A percentile compares a stretch with the other conserved stretches of the same genome.
These are phyloP conservation scores for Trametes cubensis DNA, from an alignment of 768 basidiomycete genomes.

Conservation along the genomic window DNA sequence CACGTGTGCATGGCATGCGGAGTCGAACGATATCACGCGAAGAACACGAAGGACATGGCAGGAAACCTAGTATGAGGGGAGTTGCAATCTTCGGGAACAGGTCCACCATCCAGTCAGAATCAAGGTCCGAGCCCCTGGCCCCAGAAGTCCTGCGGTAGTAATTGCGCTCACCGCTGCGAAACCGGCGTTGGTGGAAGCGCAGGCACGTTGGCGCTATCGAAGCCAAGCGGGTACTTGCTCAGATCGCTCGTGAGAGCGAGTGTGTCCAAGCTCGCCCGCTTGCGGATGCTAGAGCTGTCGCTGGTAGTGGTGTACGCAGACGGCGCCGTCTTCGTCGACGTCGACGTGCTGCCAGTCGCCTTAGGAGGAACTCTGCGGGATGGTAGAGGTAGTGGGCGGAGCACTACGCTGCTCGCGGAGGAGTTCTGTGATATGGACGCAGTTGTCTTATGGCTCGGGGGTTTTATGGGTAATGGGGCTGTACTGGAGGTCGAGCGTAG, in stretches of 20 bases:
- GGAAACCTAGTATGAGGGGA: background rate
- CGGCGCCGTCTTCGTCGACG: constrained; percentile 5
- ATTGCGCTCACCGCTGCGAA: constrained; percentile 12
- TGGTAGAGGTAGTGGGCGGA: constrained; percentile 16
- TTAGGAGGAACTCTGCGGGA: too few species aligned
- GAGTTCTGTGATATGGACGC: constrained; percentile 77
- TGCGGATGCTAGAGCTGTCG: constrained; percentile 46
- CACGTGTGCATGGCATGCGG: too few species aligned
- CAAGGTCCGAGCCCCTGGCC: constrained; percentile 24
- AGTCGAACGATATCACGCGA: too few species aligned
- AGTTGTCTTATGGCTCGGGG: constrained; percentile 62
- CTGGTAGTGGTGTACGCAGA: constrained; percentile 35
- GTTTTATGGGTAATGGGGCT: constrained; percentile 26
- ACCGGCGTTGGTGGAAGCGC: constrained; percentile 18
- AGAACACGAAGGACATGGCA: too few species aligned
- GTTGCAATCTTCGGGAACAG: constrained; percentile 18
- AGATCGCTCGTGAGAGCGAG: constrained; percentile 81
- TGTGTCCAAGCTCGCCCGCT: constrained; percentile 84
- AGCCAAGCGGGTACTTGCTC: constrained; percentile 78
- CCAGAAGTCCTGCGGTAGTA: background rate
- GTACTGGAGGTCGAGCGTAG: background rate
- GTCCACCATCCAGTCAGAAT: constrained; percentile 14
- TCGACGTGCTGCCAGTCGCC: too few species aligned
- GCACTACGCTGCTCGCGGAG: constrained; percentile 66
- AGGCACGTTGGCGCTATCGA: constrained; percentile 45